A percentile compares a stretch with the other conserved stretches of the same genome.
Evolutionary conservation across 2,329 filamentous ascomycete species (phyloP).

Genomic region (Macrophomina phaseolina): DNA sequence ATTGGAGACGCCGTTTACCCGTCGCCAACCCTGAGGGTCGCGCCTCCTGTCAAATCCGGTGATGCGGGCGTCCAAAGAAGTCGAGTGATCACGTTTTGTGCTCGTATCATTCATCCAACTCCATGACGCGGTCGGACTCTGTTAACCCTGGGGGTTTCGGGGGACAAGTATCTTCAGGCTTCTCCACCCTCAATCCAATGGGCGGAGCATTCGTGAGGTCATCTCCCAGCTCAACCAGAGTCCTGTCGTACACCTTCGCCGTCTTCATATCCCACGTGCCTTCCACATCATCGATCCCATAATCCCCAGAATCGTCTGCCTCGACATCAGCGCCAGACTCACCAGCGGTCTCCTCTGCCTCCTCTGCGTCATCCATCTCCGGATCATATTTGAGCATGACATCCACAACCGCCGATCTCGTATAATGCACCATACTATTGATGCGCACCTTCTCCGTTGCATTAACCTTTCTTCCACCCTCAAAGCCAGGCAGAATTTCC

Average conservation of each 20-base stretch:
- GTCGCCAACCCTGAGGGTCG: too few relatives aligned
- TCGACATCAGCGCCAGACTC: conserved; percentile 28
- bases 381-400: conserved; percentile 64
- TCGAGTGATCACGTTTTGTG: too few relatives aligned
- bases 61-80: too few relatives aligned
- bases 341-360: conserved; percentile 38
- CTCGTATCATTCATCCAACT: background rate
- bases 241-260: conserved; percentile 78
- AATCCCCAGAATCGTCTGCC: conserved; percentile 33
- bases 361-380: conserved; percentile 40
- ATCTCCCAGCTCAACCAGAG: conserved; percentile 75
- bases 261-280: conserved; percentile 68
- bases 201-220: conserved; percentile 23
- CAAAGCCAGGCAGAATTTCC: conserved; percentile 72
- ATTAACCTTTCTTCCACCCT: conserved; percentile 66
- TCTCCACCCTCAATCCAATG: conserved; percentile 28
- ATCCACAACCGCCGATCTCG: conserved; percentile 72
- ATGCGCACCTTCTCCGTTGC: conserved; percentile 90
- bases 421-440: conserved; percentile 79
- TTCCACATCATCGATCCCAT: conserved; percentile 40
- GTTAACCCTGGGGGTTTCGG: conserved; percentile 13
- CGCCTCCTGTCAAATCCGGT: too few relatives aligned
- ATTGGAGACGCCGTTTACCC: too few relatives aligned
- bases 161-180: conserved; percentile 17
- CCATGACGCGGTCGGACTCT: conserved; percentile 12